Evolutionary conservation across 2,329 filamentous ascomycete genomes (phyloP).

Genomic region (Colletotrichum tanaceti): DNA sequence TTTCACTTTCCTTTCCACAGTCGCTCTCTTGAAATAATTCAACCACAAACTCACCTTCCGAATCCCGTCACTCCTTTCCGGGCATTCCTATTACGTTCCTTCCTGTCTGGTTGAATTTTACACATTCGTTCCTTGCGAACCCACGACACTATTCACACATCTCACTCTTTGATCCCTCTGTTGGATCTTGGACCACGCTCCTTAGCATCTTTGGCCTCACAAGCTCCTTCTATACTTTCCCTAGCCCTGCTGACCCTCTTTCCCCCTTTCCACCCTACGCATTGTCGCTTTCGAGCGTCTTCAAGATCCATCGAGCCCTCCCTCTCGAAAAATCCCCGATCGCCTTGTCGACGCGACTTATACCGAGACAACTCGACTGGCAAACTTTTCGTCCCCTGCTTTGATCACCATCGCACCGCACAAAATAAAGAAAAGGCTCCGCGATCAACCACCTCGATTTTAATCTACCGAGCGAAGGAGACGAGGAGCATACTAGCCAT

Average conservation of each 20-base stretch:
- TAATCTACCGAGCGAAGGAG: constrained; percentile 17
- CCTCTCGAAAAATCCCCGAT: constrained; percentile 16
- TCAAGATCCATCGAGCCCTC: constrained; percentile 21
- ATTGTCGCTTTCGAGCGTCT: constrained; percentile 6
- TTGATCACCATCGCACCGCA: constrained; percentile 17
- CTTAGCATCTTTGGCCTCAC: constrained; percentile 42
- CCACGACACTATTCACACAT: constrained; percentile 38
- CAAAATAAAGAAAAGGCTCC: not conserved
- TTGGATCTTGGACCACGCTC: constrained; percentile 44
- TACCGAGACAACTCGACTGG: constrained; percentile 21
- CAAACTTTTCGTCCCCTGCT: constrained; percentile 11
- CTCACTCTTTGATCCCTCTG: constrained; percentile 40
- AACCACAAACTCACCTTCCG: constrained; percentile 49
- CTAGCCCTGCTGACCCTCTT: constrained; percentile 26
- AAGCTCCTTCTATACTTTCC: constrained; percentile 35
- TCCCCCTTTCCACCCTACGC: not conserved
- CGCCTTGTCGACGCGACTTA: constrained; percentile 39
- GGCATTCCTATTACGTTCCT: constrained; percentile 58
- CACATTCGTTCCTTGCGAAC: constrained; percentile 41
- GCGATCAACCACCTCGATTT: constrained; percentile 18
- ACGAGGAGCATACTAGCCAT: constrained; percentile 44
- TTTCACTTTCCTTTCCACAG: constrained; percentile 56
- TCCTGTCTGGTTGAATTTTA: constrained; percentile 46
- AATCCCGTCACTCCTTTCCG: constrained; percentile 65
- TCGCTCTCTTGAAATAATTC: constrained; percentile 62